Base-by-base conservation (phyloP, 2,329 filamentous ascomycete genomes). In the Nemania diffusa region DNA sequence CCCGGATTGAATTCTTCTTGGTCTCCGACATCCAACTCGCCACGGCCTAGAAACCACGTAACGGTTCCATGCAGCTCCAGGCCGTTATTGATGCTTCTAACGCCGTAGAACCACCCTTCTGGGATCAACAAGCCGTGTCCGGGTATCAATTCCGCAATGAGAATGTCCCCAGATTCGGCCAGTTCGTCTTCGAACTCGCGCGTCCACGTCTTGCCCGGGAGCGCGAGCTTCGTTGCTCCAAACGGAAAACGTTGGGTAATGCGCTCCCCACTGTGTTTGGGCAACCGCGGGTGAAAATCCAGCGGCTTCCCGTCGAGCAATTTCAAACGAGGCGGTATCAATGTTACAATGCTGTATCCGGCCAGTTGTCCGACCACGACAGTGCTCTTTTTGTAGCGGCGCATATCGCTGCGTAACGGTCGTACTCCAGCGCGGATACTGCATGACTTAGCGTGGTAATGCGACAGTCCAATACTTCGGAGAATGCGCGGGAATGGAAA, bases 401-500 rank as follows among this genome's bases (percentile, higher is more conserved):
- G 64, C 51, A 71, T 46, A 24, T 56, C 52, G 20, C 44, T 60
- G 2, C 69, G 67, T 11, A 62, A 22, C 3, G 69, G 69, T 13
- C 65, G 51, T 34, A 71, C 52, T 9, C 69, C 69, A 20, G 67
- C 46, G 20, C 69, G 69, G 32, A 71, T 64, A 40, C 50, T 68
- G 53, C 69, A 71, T 48, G 67, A 48, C 6, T 32, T 64, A 9
- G 62, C 56, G 5, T 48, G 32, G 56, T 70, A 70, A 11, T 24
- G 62, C 22, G 65, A 52, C 15, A 22, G 22, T 3, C 67, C 65
- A 22, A 71, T 65, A 15, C 70, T 52, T 27, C 50, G 52, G 15
- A 71, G 11, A 13, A 62, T 60, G 6, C 27, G 58, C 2, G 67
- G 69, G 57, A 68, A 71, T n/a, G 69, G 69, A 13, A 71, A 71